A percentile compares a stretch with the other conserved stretches of the same genome.
Evolutionary conservation across 1,284 basidiomycete genomes (phyloP).

Genomic region (Apiotrichum siamense): DNA sequence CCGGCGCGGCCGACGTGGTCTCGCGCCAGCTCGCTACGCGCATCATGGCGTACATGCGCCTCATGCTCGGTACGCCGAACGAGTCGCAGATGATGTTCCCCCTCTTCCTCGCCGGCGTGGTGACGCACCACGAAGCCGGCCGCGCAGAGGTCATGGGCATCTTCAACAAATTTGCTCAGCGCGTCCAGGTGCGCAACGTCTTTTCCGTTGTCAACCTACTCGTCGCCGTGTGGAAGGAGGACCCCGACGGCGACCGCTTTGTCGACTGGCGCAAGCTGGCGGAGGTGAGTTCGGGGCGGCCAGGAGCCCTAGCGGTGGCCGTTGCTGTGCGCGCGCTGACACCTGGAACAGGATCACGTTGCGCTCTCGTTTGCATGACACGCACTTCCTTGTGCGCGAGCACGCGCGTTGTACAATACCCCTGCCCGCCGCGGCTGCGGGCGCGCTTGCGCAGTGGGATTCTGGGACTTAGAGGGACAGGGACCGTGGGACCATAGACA

Average conservation of each 20-base stretch:
- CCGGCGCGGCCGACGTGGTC: slow-evolving; percentile 21
- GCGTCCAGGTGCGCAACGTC: slow-evolving; percentile 27
- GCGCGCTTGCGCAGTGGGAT: no score
- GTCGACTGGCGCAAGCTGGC: slow-evolving; percentile 25
- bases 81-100: slow-evolving; percentile 36
- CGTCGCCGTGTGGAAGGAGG: slow-evolving; percentile 29
- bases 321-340: no score
- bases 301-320: no score
- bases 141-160: slow-evolving; percentile 21
- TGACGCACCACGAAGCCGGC: slow-evolving; percentile 18
- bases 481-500: no score
- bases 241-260: slow-evolving; percentile 23
- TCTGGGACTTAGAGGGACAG: no score
- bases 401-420: no score
- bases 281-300: no score
- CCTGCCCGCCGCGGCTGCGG: no score
- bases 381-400: no score
- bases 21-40: slow-evolving; percentile 26
- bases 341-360: background rate
- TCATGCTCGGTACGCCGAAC: slow-evolving; percentile 29
- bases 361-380: background rate
- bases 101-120: slow-evolving; percentile 32
- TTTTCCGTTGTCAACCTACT: slow-evolving; percentile 23
- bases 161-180: slow-evolving; percentile 25
- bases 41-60: slow-evolving; percentile 23